A percentile compares a stretch with the other conserved stretches of the same genome.
Conservation (phyloP, 1,284 basidiomycete genomes). For the Apiotrichum gracile region DNA sequence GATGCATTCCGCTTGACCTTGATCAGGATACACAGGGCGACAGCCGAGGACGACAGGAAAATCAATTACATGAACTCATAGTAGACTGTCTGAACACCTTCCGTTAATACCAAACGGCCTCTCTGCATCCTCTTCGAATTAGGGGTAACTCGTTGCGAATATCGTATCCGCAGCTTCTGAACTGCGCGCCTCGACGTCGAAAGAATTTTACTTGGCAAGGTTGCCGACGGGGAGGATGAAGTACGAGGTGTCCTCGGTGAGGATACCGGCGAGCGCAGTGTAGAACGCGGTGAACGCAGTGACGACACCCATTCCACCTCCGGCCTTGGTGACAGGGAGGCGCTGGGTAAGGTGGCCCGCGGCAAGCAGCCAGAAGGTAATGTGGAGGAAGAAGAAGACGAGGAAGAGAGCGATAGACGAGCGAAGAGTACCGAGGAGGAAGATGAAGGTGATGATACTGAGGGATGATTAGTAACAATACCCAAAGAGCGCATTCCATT, state of each 20-base stretch:
- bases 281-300: constrained; percentile 32
- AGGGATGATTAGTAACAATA: neutral
- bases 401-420: constrained; percentile 16
- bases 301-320: constrained; percentile 62
- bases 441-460: constrained; percentile 55
- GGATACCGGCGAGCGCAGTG: constrained; percentile 51
- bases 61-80: too few species aligned
- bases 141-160: too few species aligned
- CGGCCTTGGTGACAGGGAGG: constrained; percentile 53
- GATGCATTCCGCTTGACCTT: too few species aligned
- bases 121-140: too few species aligned
- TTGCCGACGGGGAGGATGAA: constrained; percentile 51
- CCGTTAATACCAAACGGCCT: too few species aligned
- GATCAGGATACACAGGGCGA: too few species aligned
- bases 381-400: constrained; percentile 66
- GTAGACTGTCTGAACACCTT: too few species aligned
- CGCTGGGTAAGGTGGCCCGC: constrained; percentile 37
- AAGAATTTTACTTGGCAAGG: constrained; percentile 30
- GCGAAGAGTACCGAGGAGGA: constrained; percentile 50
- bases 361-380: constrained; percentile 51
- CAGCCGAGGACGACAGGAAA: too few species aligned
- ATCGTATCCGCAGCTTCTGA: too few species aligned
- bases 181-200: too few species aligned
- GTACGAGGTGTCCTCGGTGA: constrained; percentile 48
- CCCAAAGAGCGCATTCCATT: neutral